These are phyloP conservation scores for Syzygium syzygioides DNA, from an alignment of 441 rosid species.

Conservation along the genomic window DNA sequence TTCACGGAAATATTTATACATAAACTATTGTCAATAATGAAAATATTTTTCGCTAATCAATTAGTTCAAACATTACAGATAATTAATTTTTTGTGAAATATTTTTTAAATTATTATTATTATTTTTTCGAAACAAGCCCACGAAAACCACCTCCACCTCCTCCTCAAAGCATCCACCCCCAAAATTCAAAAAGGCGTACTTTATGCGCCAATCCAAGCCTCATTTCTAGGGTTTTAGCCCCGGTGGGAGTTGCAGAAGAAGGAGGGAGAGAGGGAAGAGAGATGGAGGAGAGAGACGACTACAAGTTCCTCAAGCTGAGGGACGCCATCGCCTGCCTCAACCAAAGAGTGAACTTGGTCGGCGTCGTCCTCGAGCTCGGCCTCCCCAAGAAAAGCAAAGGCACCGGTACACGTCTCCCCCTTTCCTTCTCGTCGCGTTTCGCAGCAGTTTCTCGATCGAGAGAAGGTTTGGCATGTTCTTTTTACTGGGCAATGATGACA, in stretches of 20 bases:
- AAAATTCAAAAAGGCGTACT: neutral
- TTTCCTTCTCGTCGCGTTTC: neutral
- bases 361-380: constrained; percentile 36
- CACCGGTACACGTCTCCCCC: constrained; percentile 24
- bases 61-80: too few species aligned
- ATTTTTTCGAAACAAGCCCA: too few species aligned
- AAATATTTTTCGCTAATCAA: too few species aligned
- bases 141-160: neutral
- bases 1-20: too few species aligned
- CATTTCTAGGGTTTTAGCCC: neutral
- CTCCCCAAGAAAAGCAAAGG: constrained; percentile 32
- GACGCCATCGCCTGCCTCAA: constrained; percentile 38
- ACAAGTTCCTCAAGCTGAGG: constrained; percentile 29
- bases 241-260: neutral
- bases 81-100: too few species aligned
- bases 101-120: too few species aligned
- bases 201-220: neutral
- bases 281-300: constrained; percentile 29
- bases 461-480: neutral
- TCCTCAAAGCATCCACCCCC: neutral
- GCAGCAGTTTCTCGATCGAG: neutral
- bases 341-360: constrained; percentile 42
- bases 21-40: too few species aligned
- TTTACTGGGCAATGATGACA: constrained; percentile 35
- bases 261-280: neutral